Conservation (phyloP, 2,329 filamentous ascomycete genomes). For the Neopestalotiopsis sp. region DNA sequence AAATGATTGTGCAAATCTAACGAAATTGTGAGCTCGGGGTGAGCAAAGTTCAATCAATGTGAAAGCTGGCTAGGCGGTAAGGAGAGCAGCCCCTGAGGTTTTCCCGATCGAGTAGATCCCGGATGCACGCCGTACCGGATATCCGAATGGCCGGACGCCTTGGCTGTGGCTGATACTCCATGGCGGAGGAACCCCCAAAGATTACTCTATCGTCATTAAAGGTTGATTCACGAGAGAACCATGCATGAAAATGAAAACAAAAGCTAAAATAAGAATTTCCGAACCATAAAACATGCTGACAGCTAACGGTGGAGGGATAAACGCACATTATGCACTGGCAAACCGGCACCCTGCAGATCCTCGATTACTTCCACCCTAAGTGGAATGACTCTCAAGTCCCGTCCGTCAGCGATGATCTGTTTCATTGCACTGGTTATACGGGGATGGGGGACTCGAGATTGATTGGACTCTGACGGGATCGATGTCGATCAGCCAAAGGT, state of each 20-base stretch:
- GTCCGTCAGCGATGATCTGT: not conserved
- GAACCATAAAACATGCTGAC: not conserved
- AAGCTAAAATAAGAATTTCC: not conserved
- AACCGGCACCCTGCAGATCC: not conserved
- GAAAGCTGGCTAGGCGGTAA: not conserved
- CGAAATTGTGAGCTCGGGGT: not conserved
- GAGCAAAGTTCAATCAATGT: not conserved
- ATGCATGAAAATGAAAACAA: not conserved
- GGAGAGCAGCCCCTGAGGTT: not conserved
- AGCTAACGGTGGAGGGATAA: not conserved
- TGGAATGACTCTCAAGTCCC: not conserved
- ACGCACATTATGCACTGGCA: not conserved
- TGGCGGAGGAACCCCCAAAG: not conserved
- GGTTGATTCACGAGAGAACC: not conserved
- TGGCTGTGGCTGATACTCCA: not conserved
- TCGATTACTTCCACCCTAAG: not conserved
- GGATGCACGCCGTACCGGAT: not conserved
- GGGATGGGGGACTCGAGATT: not conserved
- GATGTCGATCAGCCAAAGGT: not conserved
- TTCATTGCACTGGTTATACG: not conserved
- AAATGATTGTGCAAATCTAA: not conserved
- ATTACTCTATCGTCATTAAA: not conserved
- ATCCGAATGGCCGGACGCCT: not conserved
- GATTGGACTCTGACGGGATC: not conserved
- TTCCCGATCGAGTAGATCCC: not conserved